phyloP scores from a whole-genome alignment of 2,329 filamentous ascomycete species.

The Phyllosticta citribraziliensis region DNA sequence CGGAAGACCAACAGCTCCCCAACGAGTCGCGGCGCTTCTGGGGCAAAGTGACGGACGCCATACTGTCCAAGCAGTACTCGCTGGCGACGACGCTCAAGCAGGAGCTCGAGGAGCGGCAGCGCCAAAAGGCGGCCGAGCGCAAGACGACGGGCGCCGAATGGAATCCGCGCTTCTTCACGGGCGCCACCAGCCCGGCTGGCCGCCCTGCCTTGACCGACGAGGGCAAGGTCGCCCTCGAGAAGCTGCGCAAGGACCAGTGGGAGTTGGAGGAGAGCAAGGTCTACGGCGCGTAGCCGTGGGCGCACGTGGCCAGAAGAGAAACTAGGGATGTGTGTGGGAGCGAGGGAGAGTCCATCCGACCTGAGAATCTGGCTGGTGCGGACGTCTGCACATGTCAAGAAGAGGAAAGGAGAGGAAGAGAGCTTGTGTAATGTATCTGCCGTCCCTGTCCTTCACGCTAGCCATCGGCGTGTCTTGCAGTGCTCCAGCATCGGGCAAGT shows the following conservation, averaged over 20 bases:
- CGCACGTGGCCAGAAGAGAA: too few species aligned
- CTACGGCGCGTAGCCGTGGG: conserved; percentile 22
- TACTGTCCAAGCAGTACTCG: conserved; percentile 69
- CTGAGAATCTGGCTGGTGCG: too few species aligned
- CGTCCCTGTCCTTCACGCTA: too few species aligned
- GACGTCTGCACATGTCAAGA: too few species aligned
- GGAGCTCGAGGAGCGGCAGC: conserved; percentile 82
- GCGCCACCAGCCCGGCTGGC: conserved; percentile 48
- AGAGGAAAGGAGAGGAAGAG: too few species aligned
- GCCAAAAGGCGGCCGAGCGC: conserved; percentile 72
- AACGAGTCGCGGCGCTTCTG: conserved; percentile 89
- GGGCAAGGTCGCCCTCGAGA: conserved; percentile 47
- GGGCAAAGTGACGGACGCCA: conserved; percentile 78
- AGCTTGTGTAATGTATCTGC: too few species aligned
- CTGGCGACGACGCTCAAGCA: conserved; percentile 81
- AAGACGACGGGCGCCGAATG: conserved; percentile 61
- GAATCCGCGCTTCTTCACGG: conserved; percentile 80
- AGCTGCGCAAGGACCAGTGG: conserved; percentile 44
- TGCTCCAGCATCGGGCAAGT: too few species aligned
- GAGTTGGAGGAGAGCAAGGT: conserved; percentile 37
- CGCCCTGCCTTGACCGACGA: conserved; percentile 54
- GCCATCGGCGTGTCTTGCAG: too few species aligned
- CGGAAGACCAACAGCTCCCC: conserved; percentile 65
- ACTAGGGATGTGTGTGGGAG: too few species aligned
- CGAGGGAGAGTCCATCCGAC: too few species aligned